Conservation (phyloP, 148 eudicot species). For the Mesembryanthemum crystallinum region DNA sequence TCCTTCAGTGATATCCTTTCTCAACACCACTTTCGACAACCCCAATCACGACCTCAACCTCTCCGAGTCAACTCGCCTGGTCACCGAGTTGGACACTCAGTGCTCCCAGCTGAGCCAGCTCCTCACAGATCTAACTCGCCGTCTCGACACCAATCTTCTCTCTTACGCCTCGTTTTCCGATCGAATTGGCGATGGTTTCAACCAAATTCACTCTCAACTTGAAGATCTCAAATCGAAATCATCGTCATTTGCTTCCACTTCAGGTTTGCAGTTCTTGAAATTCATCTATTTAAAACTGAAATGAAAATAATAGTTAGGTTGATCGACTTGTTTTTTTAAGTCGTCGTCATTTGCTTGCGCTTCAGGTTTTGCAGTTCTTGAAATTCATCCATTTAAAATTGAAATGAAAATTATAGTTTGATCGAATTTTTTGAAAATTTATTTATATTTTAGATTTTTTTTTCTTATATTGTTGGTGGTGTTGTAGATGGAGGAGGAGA, state of each 20-base stretch:
- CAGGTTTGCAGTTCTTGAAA: slow-evolving; percentile 23
- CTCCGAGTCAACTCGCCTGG: slow-evolving; percentile 42
- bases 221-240: slow-evolving; percentile 40
- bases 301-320: too few relatives aligned
- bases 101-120: slow-evolving; percentile 46
- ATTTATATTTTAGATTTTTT: background rate
- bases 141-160: slow-evolving; percentile 36
- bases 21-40: slow-evolving; percentile 47
- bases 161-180: slow-evolving; percentile 54
- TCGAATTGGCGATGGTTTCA: slow-evolving; percentile 36
- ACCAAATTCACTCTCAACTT: slow-evolving; percentile 21
- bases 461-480: background rate
- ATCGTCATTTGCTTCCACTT: slow-evolving; percentile 24
- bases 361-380: slow-evolving; percentile 25
- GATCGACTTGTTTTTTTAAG: background rate
- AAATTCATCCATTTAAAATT: background rate
- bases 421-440: background rate
- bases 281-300: background rate
- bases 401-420: background rate
- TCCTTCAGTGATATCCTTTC: slow-evolving; percentile 45
- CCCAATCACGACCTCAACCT: slow-evolving; percentile 38
- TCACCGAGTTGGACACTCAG: slow-evolving; percentile 48
- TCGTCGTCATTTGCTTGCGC: slow-evolving; percentile 29
- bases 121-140: slow-evolving; percentile 48
- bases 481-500: slow-evolving; percentile 39